Base-by-base conservation (phyloP, 805 yeast genomes). In the Saturnispora dispora region DNA sequence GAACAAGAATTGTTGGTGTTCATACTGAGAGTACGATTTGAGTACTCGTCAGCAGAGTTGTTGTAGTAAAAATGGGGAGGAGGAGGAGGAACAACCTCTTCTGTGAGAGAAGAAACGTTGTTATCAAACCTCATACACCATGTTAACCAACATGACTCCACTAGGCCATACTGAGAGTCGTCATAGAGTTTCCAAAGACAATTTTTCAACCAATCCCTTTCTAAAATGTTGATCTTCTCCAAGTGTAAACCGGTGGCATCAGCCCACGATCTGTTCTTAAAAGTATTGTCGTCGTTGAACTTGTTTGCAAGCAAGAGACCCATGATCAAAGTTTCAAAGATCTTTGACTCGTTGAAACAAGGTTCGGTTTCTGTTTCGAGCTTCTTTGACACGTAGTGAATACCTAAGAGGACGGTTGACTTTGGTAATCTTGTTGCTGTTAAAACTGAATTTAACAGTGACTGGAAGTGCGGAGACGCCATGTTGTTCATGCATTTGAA, bases 261-360 rank as follows among this genome's bases (percentile, higher is more conserved):
- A 41, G 88, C 79, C 99, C 99, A 91, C 7, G 96, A 88, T 62
- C 82, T 83, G 70, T 91, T 91, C 54, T 96, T 88, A 64, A 91
- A 91, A 28, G 97, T 91, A 70, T 91, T 89, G 71, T 91, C 99
- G 69, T 91, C 98, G 64, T 90, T 88, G 66, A 88, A 88, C 70
- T 91, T 91, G 72, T 91, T 91, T 45, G 96, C 95, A 55, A 91
- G 72, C 36, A 91, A 79, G 43, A 91, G 74, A 3, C 95, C 76
- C 20, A 85, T 74, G 42, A 83, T 81, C 41, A 88, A 66, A 64
- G 71, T 76, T 63, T 70, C 74, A 70, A 76, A 86, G 53, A 77
- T 71, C 23, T 64, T 63, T 25, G 72, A 65, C 32, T 56, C 58
- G 36, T 64, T 64, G 18, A 48, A 33, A 20, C 60, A 55, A 10